phyloP scores from a whole-genome alignment of 2,329 filamentous ascomycete species.

The Exophiala dermatitidis region DNA sequence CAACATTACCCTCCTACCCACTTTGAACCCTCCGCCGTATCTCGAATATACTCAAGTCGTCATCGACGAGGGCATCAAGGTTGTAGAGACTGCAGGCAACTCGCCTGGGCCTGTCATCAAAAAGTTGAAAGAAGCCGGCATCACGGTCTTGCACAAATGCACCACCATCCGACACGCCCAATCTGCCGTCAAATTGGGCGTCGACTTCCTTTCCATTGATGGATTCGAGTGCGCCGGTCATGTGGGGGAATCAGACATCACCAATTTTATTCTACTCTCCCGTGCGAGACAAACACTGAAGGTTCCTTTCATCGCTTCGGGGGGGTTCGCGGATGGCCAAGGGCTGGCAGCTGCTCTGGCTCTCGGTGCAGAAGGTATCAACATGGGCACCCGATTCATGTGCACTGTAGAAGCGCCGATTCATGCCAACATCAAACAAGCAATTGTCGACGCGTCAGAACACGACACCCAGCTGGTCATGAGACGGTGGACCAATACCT shows the following conservation, averaged over 20 bases:
- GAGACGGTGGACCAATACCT: conserved; percentile 88
- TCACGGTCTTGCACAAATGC: conserved; percentile 90
- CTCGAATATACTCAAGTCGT: conserved; percentile 82
- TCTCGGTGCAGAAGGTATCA: conserved; percentile 86
- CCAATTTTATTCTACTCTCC: conserved; percentile 61
- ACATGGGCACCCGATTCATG: conserved; percentile 99
- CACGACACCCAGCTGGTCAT: conserved; percentile 85
- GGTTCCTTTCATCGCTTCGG: conserved; percentile 90
- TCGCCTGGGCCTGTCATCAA: conserved; percentile 83
- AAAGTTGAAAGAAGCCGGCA: conserved; percentile 71
- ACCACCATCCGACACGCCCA: conserved; percentile 91
- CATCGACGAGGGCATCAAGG: conserved; percentile 83
- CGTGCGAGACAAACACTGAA: conserved; percentile 74
- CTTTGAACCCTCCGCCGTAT: conserved; percentile 87
- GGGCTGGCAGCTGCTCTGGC: conserved; percentile 85
- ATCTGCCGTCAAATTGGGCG: conserved; percentile 85
- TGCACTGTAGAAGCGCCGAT: conserved; percentile 89
- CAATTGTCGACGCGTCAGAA: conserved; percentile 82
- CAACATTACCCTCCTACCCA: conserved; percentile 88
- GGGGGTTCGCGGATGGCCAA: conserved; percentile 90
- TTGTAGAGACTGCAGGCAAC: conserved; percentile 92
- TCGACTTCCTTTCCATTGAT: conserved; percentile 94
- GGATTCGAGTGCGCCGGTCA: conserved; percentile 91
- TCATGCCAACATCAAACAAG: conserved; percentile 86
- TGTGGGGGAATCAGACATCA: conserved; percentile 48